Conservation (phyloP, 768 basidiomycete species). For the Auricularia cornea region DNA sequence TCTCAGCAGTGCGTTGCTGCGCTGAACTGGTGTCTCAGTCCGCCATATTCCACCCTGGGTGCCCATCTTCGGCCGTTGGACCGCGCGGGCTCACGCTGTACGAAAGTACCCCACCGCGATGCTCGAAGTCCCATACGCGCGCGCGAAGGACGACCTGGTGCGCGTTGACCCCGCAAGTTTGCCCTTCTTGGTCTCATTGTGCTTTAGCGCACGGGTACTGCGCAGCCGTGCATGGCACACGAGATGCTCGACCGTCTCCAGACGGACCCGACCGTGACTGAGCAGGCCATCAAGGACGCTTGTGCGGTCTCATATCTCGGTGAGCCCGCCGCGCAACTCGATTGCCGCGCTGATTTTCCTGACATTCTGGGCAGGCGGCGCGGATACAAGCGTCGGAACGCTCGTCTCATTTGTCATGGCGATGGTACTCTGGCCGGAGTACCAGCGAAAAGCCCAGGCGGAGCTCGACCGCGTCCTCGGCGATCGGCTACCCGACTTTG, state of each 20-base stretch:
- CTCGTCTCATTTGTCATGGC: slow-evolving; percentile 7
- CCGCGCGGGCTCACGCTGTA: too few relatives aligned
- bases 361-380: too few relatives aligned
- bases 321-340: slow-evolving; percentile 48
- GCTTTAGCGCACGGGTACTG: neutral
- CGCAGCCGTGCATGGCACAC: neutral
- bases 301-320: slow-evolving; percentile 18
- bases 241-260: neutral
- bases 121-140: too few relatives aligned
- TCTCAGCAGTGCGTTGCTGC: slow-evolving; percentile 21
- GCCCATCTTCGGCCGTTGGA: too few relatives aligned
- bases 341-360: slow-evolving; percentile 23
- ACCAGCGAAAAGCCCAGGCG: slow-evolving; percentile 7
- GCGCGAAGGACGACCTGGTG: too few relatives aligned
- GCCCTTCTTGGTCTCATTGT: too few relatives aligned
- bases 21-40: too few relatives aligned
- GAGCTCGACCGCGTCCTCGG: slow-evolving; percentile 8
- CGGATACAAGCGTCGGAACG: neutral
- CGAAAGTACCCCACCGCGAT: too few relatives aligned
- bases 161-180: neutral
- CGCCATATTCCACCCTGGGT: too few relatives aligned
- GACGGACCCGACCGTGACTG: neutral
- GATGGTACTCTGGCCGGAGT: slow-evolving; percentile 8
- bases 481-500: slow-evolving; percentile 3
- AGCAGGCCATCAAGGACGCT: slow-evolving; percentile 11